Evolutionary conservation across 2,329 filamentous ascomycete genomes (phyloP), one percentile per base, ranked within the genome.

Genomic region (Elsinoe necatrix): DNA sequence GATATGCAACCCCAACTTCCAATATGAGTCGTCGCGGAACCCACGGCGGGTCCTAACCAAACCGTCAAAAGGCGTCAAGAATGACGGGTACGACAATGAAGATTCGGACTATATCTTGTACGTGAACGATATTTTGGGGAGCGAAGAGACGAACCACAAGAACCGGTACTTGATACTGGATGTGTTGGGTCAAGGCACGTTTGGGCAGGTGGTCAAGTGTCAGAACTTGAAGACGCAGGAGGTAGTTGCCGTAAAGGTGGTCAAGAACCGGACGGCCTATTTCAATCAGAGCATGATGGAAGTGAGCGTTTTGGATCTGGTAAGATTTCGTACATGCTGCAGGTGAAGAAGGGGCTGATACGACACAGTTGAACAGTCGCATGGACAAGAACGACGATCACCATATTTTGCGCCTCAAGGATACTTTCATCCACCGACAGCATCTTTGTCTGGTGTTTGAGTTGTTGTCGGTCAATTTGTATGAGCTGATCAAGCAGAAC

Each of bases 241-340:
- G 73, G 93, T 98, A 37, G 93, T 98, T 43, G 93, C 93, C 2
- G 93, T 98, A 63, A 98, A 98, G 74, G 93, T 98, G 56, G 93
- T 98, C 75, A 98, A 98, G 75, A 98, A 98, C 72, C 85, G 92
- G 66, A 98, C 93, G 1, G 93, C 93, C 35, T 98, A 98, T 72
- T 98, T 98, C 77, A 98, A 98, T 69, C 93, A 98, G 72, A 97
- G 93, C 72, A 98, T 98, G 93, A 98, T 98, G 93, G 93, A 98
- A 70, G 93, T 98, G 29, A 98, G 93, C 1, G 93, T 98, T 21
- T 78, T 98, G 58, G 93, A 98, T 72, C 70, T 98, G 78, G 89
- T 95, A 78, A 58, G 82, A 9, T 8, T 12, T 3, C 47, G 4
- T 12, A 34, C 20, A 27, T n/a, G 34, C 55, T 55, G 3, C 23